Evolutionary conservation across 163 green algal genomes (phyloP).

Genomic region (Chlorella variabilis): DNA sequence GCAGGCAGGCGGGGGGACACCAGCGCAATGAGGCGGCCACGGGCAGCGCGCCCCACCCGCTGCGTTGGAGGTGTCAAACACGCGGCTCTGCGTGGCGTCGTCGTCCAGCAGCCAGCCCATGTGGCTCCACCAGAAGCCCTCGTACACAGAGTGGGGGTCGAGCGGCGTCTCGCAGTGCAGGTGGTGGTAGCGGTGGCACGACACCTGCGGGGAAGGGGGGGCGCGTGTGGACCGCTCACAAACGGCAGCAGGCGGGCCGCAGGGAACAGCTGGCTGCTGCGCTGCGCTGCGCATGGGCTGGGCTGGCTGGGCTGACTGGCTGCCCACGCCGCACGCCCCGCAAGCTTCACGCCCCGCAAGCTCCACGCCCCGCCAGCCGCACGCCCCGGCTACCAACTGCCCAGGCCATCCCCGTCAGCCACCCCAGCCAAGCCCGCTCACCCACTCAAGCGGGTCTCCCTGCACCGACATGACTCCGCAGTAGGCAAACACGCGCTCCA

Average conservation of each 20-base stretch:
- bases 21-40: too few relatives aligned
- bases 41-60: background rate
- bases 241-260: background rate
- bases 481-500: constrained; percentile 98
- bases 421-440: constrained; percentile 34
- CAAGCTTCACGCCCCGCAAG: too few relatives aligned
- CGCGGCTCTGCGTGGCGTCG: constrained; percentile 80
- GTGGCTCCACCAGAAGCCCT: constrained; percentile 99
- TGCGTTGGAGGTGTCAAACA: constrained; percentile 85
- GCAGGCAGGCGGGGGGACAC: too few relatives aligned
- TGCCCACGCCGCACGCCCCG: too few relatives aligned
- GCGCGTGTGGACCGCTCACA: background rate
- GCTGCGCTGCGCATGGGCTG: too few relatives aligned
- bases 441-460: constrained; percentile 96
- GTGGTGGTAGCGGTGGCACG: constrained; percentile 93
- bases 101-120: constrained; percentile 98
- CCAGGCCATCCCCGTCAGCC: too few relatives aligned
- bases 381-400: too few relatives aligned
- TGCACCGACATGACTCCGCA: constrained; percentile 95
- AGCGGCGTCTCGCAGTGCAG: constrained; percentile 95
- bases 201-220: constrained; percentile 29
- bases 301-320: too few relatives aligned
- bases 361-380: too few relatives aligned
- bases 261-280: too few relatives aligned
- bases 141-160: constrained; percentile 98